These are phyloP conservation scores for Colletotrichum orbiculare DNA, from an alignment of 2,329 filamentous ascomycete genomes.

Conservation along the genomic window DNA sequence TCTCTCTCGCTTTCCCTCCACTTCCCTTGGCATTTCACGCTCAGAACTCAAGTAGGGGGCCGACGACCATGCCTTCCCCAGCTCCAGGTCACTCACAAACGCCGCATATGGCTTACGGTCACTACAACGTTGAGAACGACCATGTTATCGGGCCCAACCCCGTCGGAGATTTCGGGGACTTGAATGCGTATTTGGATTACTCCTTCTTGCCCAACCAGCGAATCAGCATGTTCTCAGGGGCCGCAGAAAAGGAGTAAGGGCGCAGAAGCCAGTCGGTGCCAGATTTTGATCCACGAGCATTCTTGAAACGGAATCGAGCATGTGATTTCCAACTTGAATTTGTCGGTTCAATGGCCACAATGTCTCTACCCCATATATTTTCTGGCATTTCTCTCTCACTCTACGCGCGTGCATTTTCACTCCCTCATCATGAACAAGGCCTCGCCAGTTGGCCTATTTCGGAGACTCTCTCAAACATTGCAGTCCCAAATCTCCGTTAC, in stretches of 20 bases:
- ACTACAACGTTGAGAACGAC: neutral
- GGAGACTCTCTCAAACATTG: neutral
- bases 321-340: too few species aligned
- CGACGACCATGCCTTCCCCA: slow-evolving; percentile 33
- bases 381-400: too few species aligned
- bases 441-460: neutral
- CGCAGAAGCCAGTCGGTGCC: too few species aligned
- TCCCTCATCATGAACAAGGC: too few species aligned
- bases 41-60: slow-evolving; percentile 30
- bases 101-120: neutral
- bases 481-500: slow-evolving; percentile 17
- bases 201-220: slow-evolving; percentile 41
- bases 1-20: slow-evolving; percentile 48
- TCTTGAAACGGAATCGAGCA: too few species aligned
- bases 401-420: too few species aligned
- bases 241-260: slow-evolving; percentile 8
- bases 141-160: neutral
- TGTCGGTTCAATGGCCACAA: too few species aligned
- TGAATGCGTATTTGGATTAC: slow-evolving; percentile 41
- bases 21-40: slow-evolving; percentile 45
- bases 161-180: slow-evolving; percentile 35
- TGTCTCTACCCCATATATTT: too few species aligned
- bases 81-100: neutral
- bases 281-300: too few species aligned
- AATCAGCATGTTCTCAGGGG: slow-evolving; percentile 41